phyloP scores from a whole-genome alignment of 1,284 basidiomycete species.

The Kalmanozyma brasiliensis region DNA sequence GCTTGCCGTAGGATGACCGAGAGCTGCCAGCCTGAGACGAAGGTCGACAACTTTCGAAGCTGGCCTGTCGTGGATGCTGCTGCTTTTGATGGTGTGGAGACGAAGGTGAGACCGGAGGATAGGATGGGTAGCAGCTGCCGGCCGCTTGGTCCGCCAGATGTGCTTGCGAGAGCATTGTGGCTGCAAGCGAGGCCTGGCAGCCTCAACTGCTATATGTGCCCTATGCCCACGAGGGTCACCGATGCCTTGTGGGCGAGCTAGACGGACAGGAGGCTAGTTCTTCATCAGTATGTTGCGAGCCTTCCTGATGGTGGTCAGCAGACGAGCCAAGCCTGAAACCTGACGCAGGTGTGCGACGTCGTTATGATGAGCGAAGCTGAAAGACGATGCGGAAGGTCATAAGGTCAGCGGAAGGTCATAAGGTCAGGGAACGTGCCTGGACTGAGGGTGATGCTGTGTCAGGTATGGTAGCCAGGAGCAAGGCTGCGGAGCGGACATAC shows the following conservation, averaged over 20 bases:
- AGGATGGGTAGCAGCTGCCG: conserved; percentile 27
- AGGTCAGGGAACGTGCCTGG: no score
- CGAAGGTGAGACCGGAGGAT: conserved; percentile 33
- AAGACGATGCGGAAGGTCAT: no score
- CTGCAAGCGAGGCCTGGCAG: not conserved
- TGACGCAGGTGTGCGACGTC: no score
- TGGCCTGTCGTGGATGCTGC: conserved; percentile 10
- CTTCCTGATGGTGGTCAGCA: no score
- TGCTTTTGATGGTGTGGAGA: conserved; percentile 20
- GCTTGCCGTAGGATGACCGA: conserved; percentile 8
- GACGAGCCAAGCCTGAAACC: no score
- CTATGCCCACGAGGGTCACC: not conserved
- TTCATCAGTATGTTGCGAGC: no score
- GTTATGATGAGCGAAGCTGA: no score
- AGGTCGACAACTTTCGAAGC: conserved; percentile 12
- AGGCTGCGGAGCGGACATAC: no score
- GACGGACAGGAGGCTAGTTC: not conserved
- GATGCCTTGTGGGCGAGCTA: not conserved
- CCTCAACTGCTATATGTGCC: no score
- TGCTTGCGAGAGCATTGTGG: conserved; percentile 13
- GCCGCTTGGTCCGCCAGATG: conserved; percentile 7
- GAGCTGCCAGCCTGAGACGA: conserved; percentile 29
- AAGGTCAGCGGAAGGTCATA: no score
- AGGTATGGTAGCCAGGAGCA: not conserved
- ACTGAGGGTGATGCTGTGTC: conserved; percentile 2